Evolutionary conservation across 495 filamentous ascomycete genomes (phyloP).

Genomic region (Pseudevernia furfuracea): DNA sequence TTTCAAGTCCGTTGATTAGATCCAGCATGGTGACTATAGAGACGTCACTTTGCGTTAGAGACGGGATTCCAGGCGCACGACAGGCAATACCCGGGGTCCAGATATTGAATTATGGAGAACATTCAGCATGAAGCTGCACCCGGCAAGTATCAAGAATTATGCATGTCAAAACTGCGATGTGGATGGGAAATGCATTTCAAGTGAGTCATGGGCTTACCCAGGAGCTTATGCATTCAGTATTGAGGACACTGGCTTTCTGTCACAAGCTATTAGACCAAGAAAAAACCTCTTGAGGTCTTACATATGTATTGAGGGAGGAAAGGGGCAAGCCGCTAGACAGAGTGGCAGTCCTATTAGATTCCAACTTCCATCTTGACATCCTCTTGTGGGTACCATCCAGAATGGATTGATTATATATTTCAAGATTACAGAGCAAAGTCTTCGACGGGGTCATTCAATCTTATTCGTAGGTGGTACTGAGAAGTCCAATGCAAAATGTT

Average conservation of each 20-base stretch:
- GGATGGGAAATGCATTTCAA: not conserved
- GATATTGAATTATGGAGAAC: not conserved
- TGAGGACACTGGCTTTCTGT: not conserved
- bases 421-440: not conserved
- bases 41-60: not conserved
- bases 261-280: not conserved
- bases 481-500: conserved; percentile 9
- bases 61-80: not conserved
- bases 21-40: not conserved
- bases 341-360: not conserved
- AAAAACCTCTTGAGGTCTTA: not conserved
- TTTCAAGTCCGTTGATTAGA: not conserved
- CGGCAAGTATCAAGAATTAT: not conserved
- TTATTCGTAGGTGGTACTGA: not conserved
- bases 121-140: not conserved
- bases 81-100: not conserved
- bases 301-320: not conserved
- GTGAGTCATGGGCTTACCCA: not conserved
- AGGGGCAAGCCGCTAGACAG: not conserved
- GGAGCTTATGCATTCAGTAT: not conserved
- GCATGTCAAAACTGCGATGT: not conserved
- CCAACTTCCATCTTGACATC: not conserved
- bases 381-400: not conserved
- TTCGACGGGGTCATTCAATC: not conserved
- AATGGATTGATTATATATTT: not conserved